Evolutionary conservation across 306 rosid species (phyloP), one percentile per base, ranked within the genome.

Genomic region (Arachis stenosperma): DNA sequence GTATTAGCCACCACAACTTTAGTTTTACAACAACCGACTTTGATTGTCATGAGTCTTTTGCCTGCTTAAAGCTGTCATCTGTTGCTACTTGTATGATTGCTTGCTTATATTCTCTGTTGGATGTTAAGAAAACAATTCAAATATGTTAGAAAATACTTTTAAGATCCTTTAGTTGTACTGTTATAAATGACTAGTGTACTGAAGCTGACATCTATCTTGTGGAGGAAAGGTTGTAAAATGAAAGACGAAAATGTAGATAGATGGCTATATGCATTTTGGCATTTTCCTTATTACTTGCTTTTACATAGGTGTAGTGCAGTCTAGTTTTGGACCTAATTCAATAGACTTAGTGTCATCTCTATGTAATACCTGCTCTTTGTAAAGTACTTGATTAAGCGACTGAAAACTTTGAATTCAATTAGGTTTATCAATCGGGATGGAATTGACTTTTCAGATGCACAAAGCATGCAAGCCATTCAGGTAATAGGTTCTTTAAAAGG

Each of bases 391-490:
- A 73, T 5, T 52, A 43, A 71, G 74, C 56, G 59, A 42, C 69
- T 75, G 70, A 78, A 78, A 57, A 46, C 53, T 78, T 81, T 54
- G 22, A 56, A 63, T 36, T 84, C 55, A 81, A 73, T 78, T 69
- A 94, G 99, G 91, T 89, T 94, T 82, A 83, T 89, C 83, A 89
- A 94, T 70, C 90, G 89, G 70, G 97, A 91, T 39, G 99, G 99
- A 67, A 94, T 94, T 51, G 99, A 94, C 90, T 94, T 94, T 84
- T 94, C 99, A 13, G 99, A 89, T 87, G 97, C 95, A 70, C 95
- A 91, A 83, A 84, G 87, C 83, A 94, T 88, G 97, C 97, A 91
- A 88, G 99, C 95, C 14, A 17, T 89, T 78, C 99, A 94, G 97
- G 99, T 94, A 82, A 82, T 61, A 48, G 54, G 48, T 81, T 65